Evolutionary conservation across 2,329 filamentous ascomycete genomes (phyloP), one percentile per base, ranked within the genome.

Genomic region (Fusarium gaditjirri): DNA sequence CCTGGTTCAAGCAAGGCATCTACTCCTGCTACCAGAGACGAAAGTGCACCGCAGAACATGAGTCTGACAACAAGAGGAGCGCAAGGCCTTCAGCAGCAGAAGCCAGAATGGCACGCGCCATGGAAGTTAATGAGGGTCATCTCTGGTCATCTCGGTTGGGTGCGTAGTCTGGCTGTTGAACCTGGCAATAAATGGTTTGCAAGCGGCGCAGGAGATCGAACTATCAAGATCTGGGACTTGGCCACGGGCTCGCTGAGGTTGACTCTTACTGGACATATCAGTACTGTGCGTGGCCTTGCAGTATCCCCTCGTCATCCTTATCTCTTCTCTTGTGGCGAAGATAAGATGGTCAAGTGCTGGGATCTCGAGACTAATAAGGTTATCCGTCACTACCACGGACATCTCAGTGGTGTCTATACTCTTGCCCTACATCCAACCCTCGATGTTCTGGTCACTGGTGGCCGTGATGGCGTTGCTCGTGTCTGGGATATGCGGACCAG

Each of bases 281-380:
- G 94, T 53, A 97, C 94, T 8, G 95, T 98, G 2, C 91, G 95
- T 58, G 96, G 96, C 5, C 87, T 99, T 52, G 96, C 95, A 0
- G 94, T 99, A 12, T 97, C 94, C 25, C 93, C 95, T 21, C 87
- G 96, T 50, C 96, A 99, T 83, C 97, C 96, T 0, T 99, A 99
- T 79, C 88, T 99, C 14, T 99, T 99, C 83, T 97, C 94, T 16
- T 99, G 96, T 78, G 97, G 94, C 65, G 96, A 99, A 83, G 96
- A 99, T 81, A 99, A 99, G 86, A 98, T 98, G 95, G 96, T 99
- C 70, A 99, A 99, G 83, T 99, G 96, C 84, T 99, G 96, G 96
- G 96, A 99, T 84, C 85, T 99, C 73, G 96, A 99, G 83, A 98
- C 95, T n/a, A 99, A 99, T 85, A 98, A 98, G 83, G 96, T 99